These are phyloP conservation scores for Microbotryomycetes sp. DNA, from an alignment of 1,284 basidiomycete species.

Conservation along the genomic window DNA sequence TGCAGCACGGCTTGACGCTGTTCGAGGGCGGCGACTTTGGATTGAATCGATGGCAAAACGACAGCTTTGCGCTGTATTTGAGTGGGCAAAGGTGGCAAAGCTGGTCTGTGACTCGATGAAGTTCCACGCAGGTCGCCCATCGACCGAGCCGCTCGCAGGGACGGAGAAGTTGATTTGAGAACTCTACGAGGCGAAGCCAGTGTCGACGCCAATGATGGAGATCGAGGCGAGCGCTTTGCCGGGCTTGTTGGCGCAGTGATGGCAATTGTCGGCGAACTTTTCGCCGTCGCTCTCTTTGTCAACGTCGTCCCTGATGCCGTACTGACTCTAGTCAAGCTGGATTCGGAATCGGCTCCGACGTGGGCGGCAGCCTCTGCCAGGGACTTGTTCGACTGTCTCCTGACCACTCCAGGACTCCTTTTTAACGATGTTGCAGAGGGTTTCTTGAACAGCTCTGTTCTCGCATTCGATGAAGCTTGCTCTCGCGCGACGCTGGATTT, in stretches of 20 bases:
- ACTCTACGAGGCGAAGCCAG: conserved; percentile 6
- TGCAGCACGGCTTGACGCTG: conserved; percentile 15
- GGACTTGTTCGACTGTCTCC: conserved; percentile 4
- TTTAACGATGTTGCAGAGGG: conserved; percentile 19
- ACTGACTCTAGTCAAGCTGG: neutral
- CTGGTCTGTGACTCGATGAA: neutral
- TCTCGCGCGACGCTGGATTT: neutral
- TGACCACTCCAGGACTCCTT: conserved; percentile 12
- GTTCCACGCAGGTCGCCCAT: conserved; percentile 13
- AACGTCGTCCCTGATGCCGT: neutral
- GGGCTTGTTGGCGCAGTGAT: conserved; percentile 2
- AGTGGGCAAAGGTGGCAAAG: neutral
- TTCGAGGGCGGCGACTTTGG: conserved; percentile 28
- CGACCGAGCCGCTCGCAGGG: conserved; percentile 18
- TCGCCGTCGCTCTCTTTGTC: neutral
- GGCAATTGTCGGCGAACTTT: conserved; percentile 8
- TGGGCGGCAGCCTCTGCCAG: neutral
- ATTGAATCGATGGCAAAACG: conserved; percentile 18
- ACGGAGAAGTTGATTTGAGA: conserved; percentile 1
- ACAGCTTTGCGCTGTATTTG: conserved; percentile 1
- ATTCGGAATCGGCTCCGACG: neutral
- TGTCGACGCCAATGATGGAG: neutral
- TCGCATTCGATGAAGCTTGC: neutral
- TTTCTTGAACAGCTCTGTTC: conserved; percentile 9
- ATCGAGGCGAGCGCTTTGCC: neutral